phyloP scores from a whole-genome alignment of 441 rosid genomes.

The Erodium texanum region DNA sequence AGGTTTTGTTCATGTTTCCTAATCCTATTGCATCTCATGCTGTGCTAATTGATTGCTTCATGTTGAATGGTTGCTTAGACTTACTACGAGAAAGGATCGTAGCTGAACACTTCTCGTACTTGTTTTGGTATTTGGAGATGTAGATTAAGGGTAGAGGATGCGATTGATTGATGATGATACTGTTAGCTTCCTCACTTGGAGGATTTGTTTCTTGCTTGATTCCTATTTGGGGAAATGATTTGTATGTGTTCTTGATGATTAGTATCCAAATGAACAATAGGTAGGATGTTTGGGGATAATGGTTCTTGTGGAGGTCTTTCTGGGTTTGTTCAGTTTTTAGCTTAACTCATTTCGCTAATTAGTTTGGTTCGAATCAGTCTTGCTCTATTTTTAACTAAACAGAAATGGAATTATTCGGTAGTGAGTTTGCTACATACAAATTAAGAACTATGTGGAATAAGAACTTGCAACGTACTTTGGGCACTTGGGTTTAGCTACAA shows the following conservation, averaged over 20 bases:
- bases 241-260: background rate
- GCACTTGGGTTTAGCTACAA: background rate
- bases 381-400: background rate
- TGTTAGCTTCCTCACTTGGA: no score
- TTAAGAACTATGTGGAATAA: background rate
- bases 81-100: no score
- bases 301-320: background rate
- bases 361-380: background rate
- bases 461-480: background rate
- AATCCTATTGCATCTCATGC: no score
- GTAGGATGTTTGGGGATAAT: background rate
- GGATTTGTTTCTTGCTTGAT: no score
- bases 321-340: background rate
- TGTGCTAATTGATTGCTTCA: no score
- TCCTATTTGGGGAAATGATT: no score
- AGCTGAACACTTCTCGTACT: no score
- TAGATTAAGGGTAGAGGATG: no score
- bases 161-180: no score
- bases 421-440: background rate
- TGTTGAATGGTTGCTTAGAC: no score
- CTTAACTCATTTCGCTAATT: background rate
- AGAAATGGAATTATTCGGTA: background rate
- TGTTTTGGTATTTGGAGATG: no score
- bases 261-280: background rate
- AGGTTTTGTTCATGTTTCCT: no score